These are phyloP conservation scores for Epichloe hybrida DNA, from an alignment of 2,329 filamentous ascomycete species.

Conservation along the genomic window DNA sequence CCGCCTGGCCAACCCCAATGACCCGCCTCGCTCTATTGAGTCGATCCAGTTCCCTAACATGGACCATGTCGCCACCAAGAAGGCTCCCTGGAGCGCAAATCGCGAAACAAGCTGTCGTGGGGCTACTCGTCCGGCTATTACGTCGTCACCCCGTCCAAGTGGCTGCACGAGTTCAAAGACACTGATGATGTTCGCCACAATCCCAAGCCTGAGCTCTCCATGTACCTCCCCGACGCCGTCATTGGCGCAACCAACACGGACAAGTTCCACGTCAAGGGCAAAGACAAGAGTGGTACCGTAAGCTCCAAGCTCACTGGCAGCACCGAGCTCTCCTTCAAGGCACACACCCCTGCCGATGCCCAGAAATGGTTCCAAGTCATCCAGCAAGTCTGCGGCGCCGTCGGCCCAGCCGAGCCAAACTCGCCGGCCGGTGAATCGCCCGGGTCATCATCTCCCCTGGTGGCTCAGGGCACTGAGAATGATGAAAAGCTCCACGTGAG, in stretches of 20 bases:
- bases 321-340: slow-evolving; percentile 78
- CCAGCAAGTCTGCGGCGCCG: slow-evolving; percentile 41
- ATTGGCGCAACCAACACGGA: slow-evolving; percentile 58
- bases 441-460: neutral
- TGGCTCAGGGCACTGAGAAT: slow-evolving; percentile 1
- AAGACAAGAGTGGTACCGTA: slow-evolving; percentile 71
- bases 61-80: slow-evolving; percentile 66
- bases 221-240: slow-evolving; percentile 83
- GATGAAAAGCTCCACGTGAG: slow-evolving; percentile 8
- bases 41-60: slow-evolving; percentile 79
- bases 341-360: slow-evolving; percentile 66
- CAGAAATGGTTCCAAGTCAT: slow-evolving; percentile 76
- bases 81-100: slow-evolving; percentile 81
- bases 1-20: slow-evolving; percentile 64
- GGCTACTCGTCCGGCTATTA: slow-evolving; percentile 76
- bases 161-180: slow-evolving; percentile 92
- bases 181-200: slow-evolving; percentile 61
- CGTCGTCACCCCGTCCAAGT: slow-evolving; percentile 77
- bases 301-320: slow-evolving; percentile 67
- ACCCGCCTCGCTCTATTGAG: slow-evolving; percentile 59
- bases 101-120: slow-evolving; percentile 66
- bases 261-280: slow-evolving; percentile 93
- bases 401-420: slow-evolving; percentile 23
- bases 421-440: slow-evolving; percentile 8
- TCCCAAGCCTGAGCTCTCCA: slow-evolving; percentile 70